Base-by-base conservation (phyloP, 2,329 filamentous ascomycete species). In the Stemphylium beticola region DNA sequence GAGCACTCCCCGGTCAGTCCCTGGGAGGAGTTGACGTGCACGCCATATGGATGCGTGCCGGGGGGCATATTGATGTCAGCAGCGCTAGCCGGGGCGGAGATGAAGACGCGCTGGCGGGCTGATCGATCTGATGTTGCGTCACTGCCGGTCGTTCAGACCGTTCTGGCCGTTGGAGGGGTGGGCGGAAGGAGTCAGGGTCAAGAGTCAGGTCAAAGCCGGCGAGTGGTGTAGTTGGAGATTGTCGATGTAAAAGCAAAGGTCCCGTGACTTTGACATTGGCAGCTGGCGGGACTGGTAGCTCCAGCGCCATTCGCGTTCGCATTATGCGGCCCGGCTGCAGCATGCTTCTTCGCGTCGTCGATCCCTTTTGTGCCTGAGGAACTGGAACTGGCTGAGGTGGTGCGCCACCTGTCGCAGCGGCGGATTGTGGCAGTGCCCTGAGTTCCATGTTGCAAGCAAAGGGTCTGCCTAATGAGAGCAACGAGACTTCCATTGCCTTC, bases 401-500 rank as follows among this genome's bases (percentile, higher is more conserved):
- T 41, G 22, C 39, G 48, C 48, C 48, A 50, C 48, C 18, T 22
- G 18, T 14, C 18, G 51, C 42, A 26, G 53, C 39, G 51, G 36
- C 32, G 32, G 36, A 11, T 18, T 46, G 40, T 46, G 49, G 40
- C 49, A 20, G 41, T 3, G 34, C n/a, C n/a, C n/a, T 20, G 18
- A 26, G 9, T 22, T 26, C 15, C 33, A 37, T 31, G 49, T 44
- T 22, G 38, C 48, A 33, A 42, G 47, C 42, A 31, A 46, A 48
- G 36, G 34, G 32, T 47, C 49, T 53, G 49, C 46, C 52, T 42
- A 51, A 18, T 40, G 20, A 29, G 36, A 20, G 22, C 29, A 40
- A 36, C 38, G 18, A 12, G 33, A n/a, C 40, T 66, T 66, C 61
- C 62, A 68, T 62, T 57, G 55, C 62, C 61, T 68, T 61, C 17